Conservation (phyloP, 225 moss, liverwort and hornwort genomes). For the Pseudoscleropodium purum region DNA sequence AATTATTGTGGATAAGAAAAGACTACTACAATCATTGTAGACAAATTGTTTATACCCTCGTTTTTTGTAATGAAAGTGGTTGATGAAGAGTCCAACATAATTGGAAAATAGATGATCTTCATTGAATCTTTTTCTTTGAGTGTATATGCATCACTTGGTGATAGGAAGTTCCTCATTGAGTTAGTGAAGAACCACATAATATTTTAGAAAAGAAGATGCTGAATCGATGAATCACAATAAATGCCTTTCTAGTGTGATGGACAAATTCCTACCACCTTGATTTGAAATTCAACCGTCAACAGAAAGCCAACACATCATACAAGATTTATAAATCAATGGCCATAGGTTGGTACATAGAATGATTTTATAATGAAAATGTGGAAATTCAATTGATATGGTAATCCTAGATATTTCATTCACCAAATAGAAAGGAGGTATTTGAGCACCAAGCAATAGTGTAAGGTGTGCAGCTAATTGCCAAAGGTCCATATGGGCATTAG, state of each 20-base stretch:
- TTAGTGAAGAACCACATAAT: too few relatives aligned
- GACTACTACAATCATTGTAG: too few relatives aligned
- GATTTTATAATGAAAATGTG: neutral
- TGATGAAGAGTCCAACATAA: accelerated
- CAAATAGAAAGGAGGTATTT: too few relatives aligned
- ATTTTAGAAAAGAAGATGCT: neutral
- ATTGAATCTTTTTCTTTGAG: neutral
- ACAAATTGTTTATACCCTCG: too few relatives aligned
- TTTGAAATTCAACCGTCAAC: neutral
- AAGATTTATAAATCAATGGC: too few relatives aligned
- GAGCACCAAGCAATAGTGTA: too few relatives aligned
- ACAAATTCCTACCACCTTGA: neutral
- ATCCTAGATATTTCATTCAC: too few relatives aligned
- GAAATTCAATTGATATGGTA: neutral
- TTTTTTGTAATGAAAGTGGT: neutral
- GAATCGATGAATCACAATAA: neutral
- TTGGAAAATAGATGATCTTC: neutral
- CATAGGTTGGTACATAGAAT: neutral
- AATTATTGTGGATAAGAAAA: too few relatives aligned
- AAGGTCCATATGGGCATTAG: too few relatives aligned
- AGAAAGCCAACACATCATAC: neutral
- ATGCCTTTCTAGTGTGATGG: too few relatives aligned
- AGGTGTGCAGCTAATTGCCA: too few relatives aligned
- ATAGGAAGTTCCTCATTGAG: neutral
- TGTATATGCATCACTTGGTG: neutral